phyloP scores from a whole-genome alignment of 805 yeast genomes.

The Debaryomyces tyrocola region DNA sequence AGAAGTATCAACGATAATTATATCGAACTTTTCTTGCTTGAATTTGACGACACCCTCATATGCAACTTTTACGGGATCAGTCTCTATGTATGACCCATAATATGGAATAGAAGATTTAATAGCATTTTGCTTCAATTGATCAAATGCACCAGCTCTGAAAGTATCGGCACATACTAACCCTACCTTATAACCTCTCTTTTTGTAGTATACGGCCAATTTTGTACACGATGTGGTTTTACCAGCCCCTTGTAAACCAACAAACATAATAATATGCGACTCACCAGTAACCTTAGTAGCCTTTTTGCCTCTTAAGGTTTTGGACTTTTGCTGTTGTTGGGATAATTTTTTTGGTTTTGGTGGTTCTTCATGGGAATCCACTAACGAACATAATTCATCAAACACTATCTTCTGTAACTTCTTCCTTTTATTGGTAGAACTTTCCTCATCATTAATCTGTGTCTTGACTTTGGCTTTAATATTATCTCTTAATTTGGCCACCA shows the following conservation, averaged over 20 bases:
- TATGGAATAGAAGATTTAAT: constrained; percentile 92
- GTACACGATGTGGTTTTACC: constrained; percentile 99
- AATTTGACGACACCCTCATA: constrained; percentile 89
- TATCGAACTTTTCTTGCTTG: constrained; percentile 86
- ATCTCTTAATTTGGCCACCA: constrained; percentile 76
- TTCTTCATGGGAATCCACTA: constrained; percentile 71
- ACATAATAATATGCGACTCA: constrained; percentile 74
- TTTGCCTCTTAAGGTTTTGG: constrained; percentile 26
- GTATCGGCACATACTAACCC: constrained; percentile 99
- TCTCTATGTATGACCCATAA: constrained; percentile 92
- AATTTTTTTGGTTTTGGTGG: constrained; percentile 85
- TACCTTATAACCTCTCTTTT: constrained; percentile 88
- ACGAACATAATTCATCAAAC: constrained; percentile 84
- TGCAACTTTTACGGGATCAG: constrained; percentile 92
- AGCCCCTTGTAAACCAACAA: constrained; percentile 98
- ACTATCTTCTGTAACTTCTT: constrained; percentile 89
- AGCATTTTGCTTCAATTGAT: constrained; percentile 96
- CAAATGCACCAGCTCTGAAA: constrained; percentile 99
- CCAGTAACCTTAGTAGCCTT: constrained; percentile 16
- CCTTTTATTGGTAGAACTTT: constrained; percentile 63
- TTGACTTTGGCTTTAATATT: constrained; percentile 53
- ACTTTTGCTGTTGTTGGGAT: constrained; percentile 10
- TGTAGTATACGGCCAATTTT: constrained; percentile 90
- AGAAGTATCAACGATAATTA: constrained; percentile 94
- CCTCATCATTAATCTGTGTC: constrained; percentile 50